A percentile compares a stretch with the other conserved stretches of the same genome.
Conservation (phyloP, 108 stramenopile species). For the Phaeodactylum tricornutum region DNA sequence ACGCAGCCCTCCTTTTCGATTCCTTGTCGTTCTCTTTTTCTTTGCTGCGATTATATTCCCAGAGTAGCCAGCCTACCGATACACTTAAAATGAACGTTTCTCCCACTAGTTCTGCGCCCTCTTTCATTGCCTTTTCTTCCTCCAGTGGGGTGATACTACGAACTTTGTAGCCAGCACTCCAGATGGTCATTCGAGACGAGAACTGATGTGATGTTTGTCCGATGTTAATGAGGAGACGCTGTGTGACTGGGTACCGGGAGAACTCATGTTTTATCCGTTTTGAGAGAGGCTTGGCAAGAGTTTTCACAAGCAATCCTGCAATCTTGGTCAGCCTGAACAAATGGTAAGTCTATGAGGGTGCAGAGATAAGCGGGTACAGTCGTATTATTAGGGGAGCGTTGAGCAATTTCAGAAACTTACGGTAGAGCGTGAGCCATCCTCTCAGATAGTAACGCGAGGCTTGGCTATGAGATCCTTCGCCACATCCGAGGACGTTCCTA, state of each 20-base stretch:
- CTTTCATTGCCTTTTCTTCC: conserved; percentile 51
- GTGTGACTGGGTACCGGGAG: conserved; percentile 28
- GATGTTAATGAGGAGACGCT: conserved; percentile 48
- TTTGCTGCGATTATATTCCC: conserved; percentile 58
- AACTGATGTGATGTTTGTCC: conserved; percentile 65
- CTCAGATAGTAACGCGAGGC: too few species aligned
- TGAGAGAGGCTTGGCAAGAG: conserved; percentile 61
- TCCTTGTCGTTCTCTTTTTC: conserved; percentile 47
- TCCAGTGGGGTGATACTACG: conserved; percentile 57
- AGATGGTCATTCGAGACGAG: conserved; percentile 76
- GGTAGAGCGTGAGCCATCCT: too few species aligned
- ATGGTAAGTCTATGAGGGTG: too few species aligned
- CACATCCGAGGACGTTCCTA: too few species aligned
- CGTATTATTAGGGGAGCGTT: too few species aligned
- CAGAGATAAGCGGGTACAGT: too few species aligned
- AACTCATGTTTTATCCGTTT: conserved; percentile 65
- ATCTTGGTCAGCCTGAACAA: conserved; percentile 34
- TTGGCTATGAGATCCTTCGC: too few species aligned
- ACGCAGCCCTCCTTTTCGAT: conserved; percentile 33
- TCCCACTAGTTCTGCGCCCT: conserved; percentile 75
- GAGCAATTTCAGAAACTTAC: too few species aligned
- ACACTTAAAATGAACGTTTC: conserved; percentile 67
- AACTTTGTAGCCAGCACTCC: conserved; percentile 72
- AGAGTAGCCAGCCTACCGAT: conserved; percentile 38
- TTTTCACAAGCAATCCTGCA: conserved; percentile 25